Evolutionary conservation across 164 flowering plant genomes (phyloP).

Genomic region (Dillenia suffruticosa): DNA sequence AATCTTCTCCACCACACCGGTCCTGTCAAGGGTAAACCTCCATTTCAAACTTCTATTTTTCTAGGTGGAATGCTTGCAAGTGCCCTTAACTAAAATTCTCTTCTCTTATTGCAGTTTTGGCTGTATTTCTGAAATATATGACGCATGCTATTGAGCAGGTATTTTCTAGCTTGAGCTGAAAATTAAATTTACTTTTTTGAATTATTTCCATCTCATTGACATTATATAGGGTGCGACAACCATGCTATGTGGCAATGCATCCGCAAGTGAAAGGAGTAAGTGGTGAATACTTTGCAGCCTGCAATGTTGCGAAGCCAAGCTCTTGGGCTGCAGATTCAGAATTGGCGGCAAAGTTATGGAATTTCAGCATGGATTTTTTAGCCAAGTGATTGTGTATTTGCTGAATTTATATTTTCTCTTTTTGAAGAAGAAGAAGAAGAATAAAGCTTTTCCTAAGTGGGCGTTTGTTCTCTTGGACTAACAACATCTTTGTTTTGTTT

Average conservation of each 20-base stretch:
- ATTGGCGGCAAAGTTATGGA: slow-evolving; percentile 69
- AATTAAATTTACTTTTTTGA: neutral
- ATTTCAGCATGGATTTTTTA: slow-evolving; percentile 49
- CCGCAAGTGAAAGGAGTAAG: slow-evolving; percentile 57
- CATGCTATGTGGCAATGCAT: slow-evolving; percentile 72
- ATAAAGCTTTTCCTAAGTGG: too few species aligned
- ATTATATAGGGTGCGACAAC: slow-evolving; percentile 74
- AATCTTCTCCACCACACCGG: slow-evolving; percentile 35
- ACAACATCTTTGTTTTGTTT: too few species aligned
- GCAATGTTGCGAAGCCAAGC: slow-evolving; percentile 41
- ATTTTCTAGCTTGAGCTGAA: neutral
- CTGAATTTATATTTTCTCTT: too few species aligned
- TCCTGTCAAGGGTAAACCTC: slow-evolving; percentile 29
- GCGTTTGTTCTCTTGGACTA: too few species aligned
- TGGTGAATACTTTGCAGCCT: slow-evolving; percentile 56
- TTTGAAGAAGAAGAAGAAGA: too few species aligned
- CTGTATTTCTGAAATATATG: slow-evolving; percentile 23
- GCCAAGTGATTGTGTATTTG: slow-evolving; percentile 5
- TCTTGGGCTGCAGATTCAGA: slow-evolving; percentile 37
- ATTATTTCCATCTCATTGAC: neutral
- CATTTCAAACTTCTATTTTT: too few species aligned
- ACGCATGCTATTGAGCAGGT: slow-evolving; percentile 65
- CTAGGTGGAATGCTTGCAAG: neutral
- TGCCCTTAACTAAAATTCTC: neutral
- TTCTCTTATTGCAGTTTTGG: slow-evolving; percentile 39